Percentiles rank a stretch among this genome's conserved stretches.
Conservation (phyloP, 2,329 filamentous ascomycete species). For the Arthroderma sp. region DNA sequence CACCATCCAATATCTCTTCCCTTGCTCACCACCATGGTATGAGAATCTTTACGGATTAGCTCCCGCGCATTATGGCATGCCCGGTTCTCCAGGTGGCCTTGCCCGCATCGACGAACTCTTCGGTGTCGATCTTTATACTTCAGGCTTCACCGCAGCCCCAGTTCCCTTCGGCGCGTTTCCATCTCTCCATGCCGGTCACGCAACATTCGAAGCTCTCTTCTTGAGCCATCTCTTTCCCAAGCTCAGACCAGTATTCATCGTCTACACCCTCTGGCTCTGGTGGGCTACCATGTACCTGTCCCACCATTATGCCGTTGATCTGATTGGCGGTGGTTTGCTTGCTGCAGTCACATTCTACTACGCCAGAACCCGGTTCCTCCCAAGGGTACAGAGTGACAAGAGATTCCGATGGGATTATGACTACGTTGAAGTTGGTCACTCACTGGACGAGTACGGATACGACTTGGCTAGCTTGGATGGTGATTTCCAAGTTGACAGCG, state of each 20-base stretch:
- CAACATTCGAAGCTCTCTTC: conserved; percentile 80
- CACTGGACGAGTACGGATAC: conserved; percentile 37
- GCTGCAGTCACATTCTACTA: conserved; percentile 72
- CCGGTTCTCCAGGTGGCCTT: conserved; percentile 76
- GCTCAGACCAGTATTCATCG: conserved; percentile 63
- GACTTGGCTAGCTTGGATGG: conserved; percentile 45
- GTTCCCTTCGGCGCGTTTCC: conserved; percentile 93
- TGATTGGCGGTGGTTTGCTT: conserved; percentile 71
- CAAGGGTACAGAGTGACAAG: conserved; percentile 72
- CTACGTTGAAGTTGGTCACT: conserved; percentile 72
- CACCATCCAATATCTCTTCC: conserved; percentile 76
- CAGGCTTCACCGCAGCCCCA: conserved; percentile 77
- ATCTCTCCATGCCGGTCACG: conserved; percentile 78
- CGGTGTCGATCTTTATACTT: conserved; percentile 84
- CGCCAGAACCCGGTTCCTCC: conserved; percentile 65
- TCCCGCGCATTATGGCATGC: conserved; percentile 84
- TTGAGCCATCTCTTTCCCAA: conserved; percentile 85
- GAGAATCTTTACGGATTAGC: conserved; percentile 84
- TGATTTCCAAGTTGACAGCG: conserved; percentile 51
- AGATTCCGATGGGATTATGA: conserved; percentile 89
- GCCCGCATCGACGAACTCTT: conserved; percentile 82
- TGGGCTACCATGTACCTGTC: conserved; percentile 98
- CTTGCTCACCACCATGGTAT: conserved; percentile 93
- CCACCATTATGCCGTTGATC: conserved; percentile 90
- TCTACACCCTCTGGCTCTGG: conserved; percentile 87